Conservation (phyloP, 192 early-diverging fungal genomes). For the Rhizophlyctis rosea region DNA sequence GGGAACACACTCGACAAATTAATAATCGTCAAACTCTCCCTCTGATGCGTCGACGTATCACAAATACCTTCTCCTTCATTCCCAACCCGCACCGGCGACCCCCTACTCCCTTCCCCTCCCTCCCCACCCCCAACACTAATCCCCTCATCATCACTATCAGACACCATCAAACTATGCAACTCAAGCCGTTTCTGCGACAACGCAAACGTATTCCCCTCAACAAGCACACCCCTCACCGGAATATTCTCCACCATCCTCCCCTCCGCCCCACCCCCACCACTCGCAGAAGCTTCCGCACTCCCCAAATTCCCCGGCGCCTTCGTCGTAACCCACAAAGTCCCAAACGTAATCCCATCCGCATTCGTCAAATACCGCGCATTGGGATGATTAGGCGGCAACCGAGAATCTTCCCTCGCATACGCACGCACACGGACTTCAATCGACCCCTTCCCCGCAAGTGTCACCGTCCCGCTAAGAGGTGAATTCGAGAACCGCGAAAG, state of each 20-base stretch:
- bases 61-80: no score
- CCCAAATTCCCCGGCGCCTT: conserved; percentile 34
- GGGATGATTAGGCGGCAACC: conserved; percentile 54
- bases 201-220: conserved; percentile 67
- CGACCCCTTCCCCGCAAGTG: conserved; percentile 60
- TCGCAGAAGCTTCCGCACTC: neutral
- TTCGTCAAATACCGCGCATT: conserved; percentile 49
- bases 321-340: conserved; percentile 64
- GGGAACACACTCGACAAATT: conserved; percentile 66
- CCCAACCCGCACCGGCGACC: conserved; percentile 1
- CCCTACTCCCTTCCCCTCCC: neutral
- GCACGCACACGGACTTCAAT: conserved; percentile 69
- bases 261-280: neutral
- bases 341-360: conserved; percentile 63
- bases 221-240: conserved; percentile 59
- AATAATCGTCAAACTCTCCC: conserved; percentile 48
- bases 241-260: conserved; percentile 57
- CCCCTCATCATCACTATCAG: conserved; percentile 55
- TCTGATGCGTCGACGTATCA: conserved; percentile 27
- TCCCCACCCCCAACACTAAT: conserved; percentile 11
- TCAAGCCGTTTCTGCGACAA: conserved; percentile 66
- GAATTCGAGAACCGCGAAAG: conserved; percentile 81
- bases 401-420: conserved; percentile 57
- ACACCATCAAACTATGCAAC: conserved; percentile 59
- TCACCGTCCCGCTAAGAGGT: conserved; percentile 63